Evolutionary conservation across 768 basidiomycete species (phyloP).

Genomic region (Pholiota microspora): DNA sequence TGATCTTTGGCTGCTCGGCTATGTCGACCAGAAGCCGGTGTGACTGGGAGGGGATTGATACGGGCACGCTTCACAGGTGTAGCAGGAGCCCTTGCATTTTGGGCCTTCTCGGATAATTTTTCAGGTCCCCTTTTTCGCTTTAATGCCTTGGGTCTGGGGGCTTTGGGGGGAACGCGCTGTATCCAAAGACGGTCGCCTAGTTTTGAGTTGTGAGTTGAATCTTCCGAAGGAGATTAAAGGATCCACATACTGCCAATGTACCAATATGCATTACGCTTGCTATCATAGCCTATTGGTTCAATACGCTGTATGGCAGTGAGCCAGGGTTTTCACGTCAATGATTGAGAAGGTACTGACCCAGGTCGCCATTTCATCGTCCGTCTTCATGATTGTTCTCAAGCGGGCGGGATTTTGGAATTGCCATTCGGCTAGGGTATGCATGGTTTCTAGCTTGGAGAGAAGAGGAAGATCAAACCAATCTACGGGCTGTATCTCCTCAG

Average conservation of each 20-base stretch:
- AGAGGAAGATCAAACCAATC: constrained; percentile 75
- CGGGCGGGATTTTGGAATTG: constrained; percentile 79
- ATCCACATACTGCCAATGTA: constrained; percentile 66
- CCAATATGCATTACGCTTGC: constrained; percentile 80
- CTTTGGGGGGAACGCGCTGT: constrained; percentile 64
- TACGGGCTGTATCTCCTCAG: constrained; percentile 36
- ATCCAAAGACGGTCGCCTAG: constrained; percentile 84
- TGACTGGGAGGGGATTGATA: constrained; percentile 1
- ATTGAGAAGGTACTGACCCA: constrained; percentile 63
- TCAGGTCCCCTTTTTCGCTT: constrained; percentile 37
- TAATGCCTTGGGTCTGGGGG: constrained; percentile 27
- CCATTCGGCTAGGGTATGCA: constrained; percentile 79
- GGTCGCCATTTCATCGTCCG: constrained; percentile 70
- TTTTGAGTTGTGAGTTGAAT: constrained; percentile 6
- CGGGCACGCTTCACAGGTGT: constrained; percentile 15
- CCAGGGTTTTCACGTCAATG: constrained; percentile 1
- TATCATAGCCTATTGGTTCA: constrained; percentile 84
- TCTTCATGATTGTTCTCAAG: constrained; percentile 70
- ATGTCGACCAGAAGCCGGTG: constrained; percentile 34
- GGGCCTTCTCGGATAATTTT: constrained; percentile 11
- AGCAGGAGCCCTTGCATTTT: constrained; percentile 5
- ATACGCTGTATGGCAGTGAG: constrained; percentile 52
- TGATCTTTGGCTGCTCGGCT: constrained; percentile 68
- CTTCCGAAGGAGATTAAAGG: neutral
- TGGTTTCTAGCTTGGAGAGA: constrained; percentile 69